Evolutionary conservation across 768 basidiomycete genomes (phyloP), one percentile per base, ranked within the genome.

Genomic region (Boletales sp.): DNA sequence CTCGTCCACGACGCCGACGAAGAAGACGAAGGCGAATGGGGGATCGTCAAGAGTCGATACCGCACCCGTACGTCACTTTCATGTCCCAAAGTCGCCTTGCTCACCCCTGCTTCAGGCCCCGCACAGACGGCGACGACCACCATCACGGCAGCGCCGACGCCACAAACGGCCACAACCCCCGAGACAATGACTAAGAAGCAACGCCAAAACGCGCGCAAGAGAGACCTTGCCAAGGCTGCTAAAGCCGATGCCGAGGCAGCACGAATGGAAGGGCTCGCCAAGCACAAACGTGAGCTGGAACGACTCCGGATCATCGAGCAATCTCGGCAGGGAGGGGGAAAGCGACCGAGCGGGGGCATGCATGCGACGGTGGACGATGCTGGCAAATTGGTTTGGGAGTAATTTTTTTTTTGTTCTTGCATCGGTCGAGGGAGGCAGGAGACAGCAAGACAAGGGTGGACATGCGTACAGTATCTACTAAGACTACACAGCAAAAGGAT

Each of bases 21-120:
- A 25, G 87, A 87, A 62, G 88, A 88, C 47, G 87, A 85, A 44
- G 86, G 82, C 3, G 75, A 73, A 15, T 91, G 89, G 90, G 86
- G 81, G 19, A 79, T 89, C 38, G 87, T 92, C 57, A 79, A 74
- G 68, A 80, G 80, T 57, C 75, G 76, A 49, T 63, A 68, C 35
- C 74, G 72, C 41, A 56, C 68, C 21, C 73, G 79, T 81, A 65
- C 50, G n/a, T 72, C 42, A 30, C 44, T 18, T 7, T 41, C 32
- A 34, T 34, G 5, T 34, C 9, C 14, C 33, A 10, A 4, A 21
- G 21, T 2, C 4, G 4, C 21, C 21, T 4, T 34, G 10, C 11
- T 11, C 33, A 14, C 33, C 4, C 33, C 4, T 10, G 33, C 14
- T 34, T 10, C n/a, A 70, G 69, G 51, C 32, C 25, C 46, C 6